phyloP scores from a whole-genome alignment of 768 basidiomycete genomes.

The Exsudoporus frostii region DNA sequence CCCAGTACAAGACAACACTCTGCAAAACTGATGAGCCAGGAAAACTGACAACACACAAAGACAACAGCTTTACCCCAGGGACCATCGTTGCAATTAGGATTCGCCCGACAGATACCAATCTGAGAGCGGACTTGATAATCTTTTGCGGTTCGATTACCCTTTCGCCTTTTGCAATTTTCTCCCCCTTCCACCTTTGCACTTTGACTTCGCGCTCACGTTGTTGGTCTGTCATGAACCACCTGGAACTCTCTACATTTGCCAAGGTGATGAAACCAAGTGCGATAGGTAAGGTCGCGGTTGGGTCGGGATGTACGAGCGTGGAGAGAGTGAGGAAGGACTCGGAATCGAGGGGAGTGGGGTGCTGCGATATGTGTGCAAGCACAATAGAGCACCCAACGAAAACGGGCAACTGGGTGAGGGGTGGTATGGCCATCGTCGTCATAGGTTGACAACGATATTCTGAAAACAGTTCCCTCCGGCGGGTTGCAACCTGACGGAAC shows the following conservation, averaged over 20 bases:
- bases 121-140: slow-evolving; percentile 52
- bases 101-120: slow-evolving; percentile 58
- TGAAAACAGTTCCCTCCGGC: slow-evolving; percentile 57
- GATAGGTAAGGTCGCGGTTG: slow-evolving; percentile 67
- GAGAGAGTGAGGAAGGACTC: slow-evolving; percentile 76
- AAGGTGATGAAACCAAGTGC: slow-evolving; percentile 69
- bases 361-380: slow-evolving; percentile 51
- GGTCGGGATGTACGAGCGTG: slow-evolving; percentile 66
- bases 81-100: slow-evolving; percentile 66
- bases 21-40: slow-evolving; percentile 7
- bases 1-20: slow-evolving; percentile 76
- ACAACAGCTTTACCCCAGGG: slow-evolving; percentile 52
- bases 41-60: slow-evolving; percentile 17
- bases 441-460: slow-evolving; percentile 56
- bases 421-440: slow-evolving; percentile 57
- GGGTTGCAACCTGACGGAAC: slow-evolving; percentile 44
- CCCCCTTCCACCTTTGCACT: slow-evolving; percentile 46
- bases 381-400: slow-evolving; percentile 65
- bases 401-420: slow-evolving; percentile 66
- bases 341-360: slow-evolving; percentile 67
- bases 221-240: slow-evolving; percentile 65
- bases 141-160: slow-evolving; percentile 45
- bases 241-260: slow-evolving; percentile 75
- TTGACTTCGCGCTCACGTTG: slow-evolving; percentile 49
- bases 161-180: slow-evolving; percentile 41